phyloP scores from a whole-genome alignment of 2,329 filamentous ascomycete species.

The Emergomyces orientalis region DNA sequence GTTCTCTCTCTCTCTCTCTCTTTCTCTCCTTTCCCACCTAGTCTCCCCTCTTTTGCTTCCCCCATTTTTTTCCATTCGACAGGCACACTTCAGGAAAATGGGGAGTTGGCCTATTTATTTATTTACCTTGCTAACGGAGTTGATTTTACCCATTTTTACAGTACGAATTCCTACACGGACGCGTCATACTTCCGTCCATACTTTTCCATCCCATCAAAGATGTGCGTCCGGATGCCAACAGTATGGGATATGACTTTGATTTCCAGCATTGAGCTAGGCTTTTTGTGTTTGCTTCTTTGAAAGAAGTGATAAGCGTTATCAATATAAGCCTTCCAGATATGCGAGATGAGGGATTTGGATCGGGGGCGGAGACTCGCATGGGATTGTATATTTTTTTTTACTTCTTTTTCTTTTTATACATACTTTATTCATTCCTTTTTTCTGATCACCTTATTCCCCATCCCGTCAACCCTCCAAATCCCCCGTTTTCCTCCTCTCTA shows the following conservation, averaged over 20 bases:
- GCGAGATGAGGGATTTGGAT: too few species aligned
- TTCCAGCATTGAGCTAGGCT: constrained; percentile 1
- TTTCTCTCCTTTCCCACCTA: background rate
- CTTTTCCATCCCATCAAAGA: constrained; percentile 27
- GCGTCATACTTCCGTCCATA: constrained; percentile 23
- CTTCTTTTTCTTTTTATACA: background rate
- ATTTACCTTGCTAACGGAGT: background rate
- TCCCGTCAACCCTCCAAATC: too few species aligned
- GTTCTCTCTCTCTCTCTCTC: background rate
- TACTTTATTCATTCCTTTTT: too few species aligned
- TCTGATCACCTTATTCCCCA: too few species aligned
- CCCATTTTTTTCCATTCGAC: too few species aligned
- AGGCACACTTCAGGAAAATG: too few species aligned
- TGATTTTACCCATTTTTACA: background rate
- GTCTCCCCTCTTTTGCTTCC: background rate
- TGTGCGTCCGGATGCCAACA: constrained; percentile 16
- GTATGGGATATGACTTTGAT: constrained; percentile 14
- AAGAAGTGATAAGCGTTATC: too few species aligned
- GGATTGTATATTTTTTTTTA: background rate
- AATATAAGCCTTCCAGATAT: background rate
- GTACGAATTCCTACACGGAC: constrained; percentile 18
- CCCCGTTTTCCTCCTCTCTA: background rate
- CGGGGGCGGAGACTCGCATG: too few species aligned
- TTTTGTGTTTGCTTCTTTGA: background rate
- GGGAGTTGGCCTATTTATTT: background rate